A percentile compares a stretch with the other conserved stretches of the same genome.
Evolutionary conservation across 495 filamentous ascomycete species (phyloP).

Genomic region (Hypoxylon crocopeplum): DNA sequence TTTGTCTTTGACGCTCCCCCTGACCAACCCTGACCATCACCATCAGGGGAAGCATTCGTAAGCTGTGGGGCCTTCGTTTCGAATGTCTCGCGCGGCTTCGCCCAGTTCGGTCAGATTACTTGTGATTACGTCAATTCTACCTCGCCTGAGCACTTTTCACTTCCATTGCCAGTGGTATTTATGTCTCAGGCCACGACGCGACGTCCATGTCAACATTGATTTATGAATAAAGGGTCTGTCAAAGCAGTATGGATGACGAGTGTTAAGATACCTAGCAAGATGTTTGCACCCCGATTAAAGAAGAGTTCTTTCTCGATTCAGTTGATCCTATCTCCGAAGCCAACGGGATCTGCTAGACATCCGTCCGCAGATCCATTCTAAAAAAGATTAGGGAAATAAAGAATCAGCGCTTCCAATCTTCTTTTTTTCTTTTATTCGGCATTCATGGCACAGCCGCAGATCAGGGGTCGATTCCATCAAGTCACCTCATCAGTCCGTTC

Average conservation of each 20-base stretch:
- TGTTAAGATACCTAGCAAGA: too few relatives aligned
- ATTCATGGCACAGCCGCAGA: conserved; percentile 13
- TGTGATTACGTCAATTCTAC: conserved; percentile 28
- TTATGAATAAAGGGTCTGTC: too few relatives aligned
- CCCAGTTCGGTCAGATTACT: conserved; percentile 26
- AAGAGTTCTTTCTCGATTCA: too few relatives aligned
- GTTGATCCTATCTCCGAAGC: conserved; percentile 18
- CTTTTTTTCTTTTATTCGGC: conserved; percentile 11
- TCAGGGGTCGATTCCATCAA: conserved; percentile 27
- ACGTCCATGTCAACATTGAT: conserved; percentile 5
- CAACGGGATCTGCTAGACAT: conserved; percentile 18
- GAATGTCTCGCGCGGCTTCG: conserved; percentile 24
- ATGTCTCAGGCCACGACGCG: conserved; percentile 16
- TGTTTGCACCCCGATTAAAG: too few relatives aligned
- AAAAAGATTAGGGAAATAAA: conserved; percentile 2
- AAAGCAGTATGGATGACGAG: too few relatives aligned
- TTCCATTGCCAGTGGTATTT: conserved; percentile 11
- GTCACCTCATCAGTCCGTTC: neutral
- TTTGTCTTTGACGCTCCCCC: conserved; percentile 23
- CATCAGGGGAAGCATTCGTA: conserved; percentile 36
- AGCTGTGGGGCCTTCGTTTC: conserved; percentile 38
- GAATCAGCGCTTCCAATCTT: neutral
- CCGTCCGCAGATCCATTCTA: conserved; percentile 12
- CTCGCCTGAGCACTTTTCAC: neutral
- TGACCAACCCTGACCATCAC: conserved; percentile 10